A percentile compares a stretch with the other conserved stretches of the same genome.
Evolutionary conservation across 2,329 filamentous ascomycete genomes (phyloP).

Genomic region (Penicillium sp.): DNA sequence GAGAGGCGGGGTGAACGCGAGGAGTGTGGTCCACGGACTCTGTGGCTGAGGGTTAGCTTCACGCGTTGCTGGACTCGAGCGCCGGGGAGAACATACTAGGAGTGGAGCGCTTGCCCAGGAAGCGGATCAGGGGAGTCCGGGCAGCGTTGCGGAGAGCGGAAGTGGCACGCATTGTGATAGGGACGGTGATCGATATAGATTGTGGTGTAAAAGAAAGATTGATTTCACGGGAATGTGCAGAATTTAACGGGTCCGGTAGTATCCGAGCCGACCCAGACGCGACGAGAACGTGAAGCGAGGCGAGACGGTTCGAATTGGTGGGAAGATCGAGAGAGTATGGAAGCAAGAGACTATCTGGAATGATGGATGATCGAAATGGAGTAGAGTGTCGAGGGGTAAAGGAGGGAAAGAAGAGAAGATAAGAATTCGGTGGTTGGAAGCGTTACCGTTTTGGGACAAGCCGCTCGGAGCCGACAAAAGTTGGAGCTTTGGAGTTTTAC

Average conservation of each 20-base stretch:
- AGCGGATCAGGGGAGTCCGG: constrained; percentile 48
- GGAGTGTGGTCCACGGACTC: constrained; percentile 52
- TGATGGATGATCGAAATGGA: neutral
- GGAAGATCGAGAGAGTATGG: neutral
- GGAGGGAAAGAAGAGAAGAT: constrained; percentile 13
- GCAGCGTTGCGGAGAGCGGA: constrained; percentile 40
- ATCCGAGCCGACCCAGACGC: constrained; percentile 28
- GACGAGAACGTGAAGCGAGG: constrained; percentile 4
- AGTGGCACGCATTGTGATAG: constrained; percentile 41
- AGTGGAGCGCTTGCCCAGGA: constrained; percentile 45
- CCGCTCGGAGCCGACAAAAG: constrained; percentile 14
- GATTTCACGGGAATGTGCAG: constrained; percentile 21
- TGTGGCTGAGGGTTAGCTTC: constrained; percentile 22
- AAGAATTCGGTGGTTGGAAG: constrained; percentile 9
- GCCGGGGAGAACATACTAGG: constrained; percentile 37
- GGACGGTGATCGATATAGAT: neutral
- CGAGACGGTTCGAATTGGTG: neutral
- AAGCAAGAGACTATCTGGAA: neutral
- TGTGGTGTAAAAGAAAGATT: constrained; percentile 9
- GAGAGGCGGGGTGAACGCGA: constrained; percentile 56
- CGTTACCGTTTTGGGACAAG: constrained; percentile 16
- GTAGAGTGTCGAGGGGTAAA: constrained; percentile 2
- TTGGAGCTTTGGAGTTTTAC: neutral
- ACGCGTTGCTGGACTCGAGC: neutral
- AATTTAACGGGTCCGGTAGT: constrained; percentile 27